Base-by-base conservation (phyloP, 2,329 filamentous ascomycete species). In the Fusarium xylarioides region DNA sequence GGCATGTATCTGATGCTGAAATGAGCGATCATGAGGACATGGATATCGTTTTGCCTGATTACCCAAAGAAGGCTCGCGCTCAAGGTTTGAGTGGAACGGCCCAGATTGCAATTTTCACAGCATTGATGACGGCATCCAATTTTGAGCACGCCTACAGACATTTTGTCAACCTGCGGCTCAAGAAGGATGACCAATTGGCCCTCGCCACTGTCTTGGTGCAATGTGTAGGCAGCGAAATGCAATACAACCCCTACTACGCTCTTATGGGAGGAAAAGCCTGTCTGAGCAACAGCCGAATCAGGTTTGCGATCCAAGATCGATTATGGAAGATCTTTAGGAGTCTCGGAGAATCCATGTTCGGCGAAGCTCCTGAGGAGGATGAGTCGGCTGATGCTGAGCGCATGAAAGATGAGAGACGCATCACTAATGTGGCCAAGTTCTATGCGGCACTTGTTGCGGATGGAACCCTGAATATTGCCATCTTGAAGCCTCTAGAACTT, bases 161-260 rank as follows among this genome's bases (percentile, higher is more conserved):
- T 23, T 86, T 98, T 12, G 85, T 91, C 66, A 97, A 97, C 79
- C 89, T 99, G 15, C 91, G 91, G 40, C 87, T 99, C 52, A 98
- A 96, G 83, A 93, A 91, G 75, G 90, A 93, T 23, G 95, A 98
- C 78, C 91, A 96, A 74, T 88, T 91, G 30, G 95, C 98, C 80
- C 93, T 98, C 37, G 92, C 95, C 2, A 91, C 92, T 58, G 95
- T 99, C 23, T 86, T 99, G 34, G 88, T 98, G 14, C 95, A 96
- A 75, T 98, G 95, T 79, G 91, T 92, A 2, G 93, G 93, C 47
- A 92, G 92, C 7, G 96, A 98, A 82, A 86, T 91, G 63, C 86
- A 87, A 2, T 97, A 98, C 82, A 99, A 99, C 77, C 93, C 93
- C 1, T 99, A 97, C 83, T 99, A 99, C 80, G 93, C 93, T 0